Evolutionary conservation across 2,329 filamentous ascomycete genomes (phyloP).

Genomic region (Colletotrichum orbiculare): DNA sequence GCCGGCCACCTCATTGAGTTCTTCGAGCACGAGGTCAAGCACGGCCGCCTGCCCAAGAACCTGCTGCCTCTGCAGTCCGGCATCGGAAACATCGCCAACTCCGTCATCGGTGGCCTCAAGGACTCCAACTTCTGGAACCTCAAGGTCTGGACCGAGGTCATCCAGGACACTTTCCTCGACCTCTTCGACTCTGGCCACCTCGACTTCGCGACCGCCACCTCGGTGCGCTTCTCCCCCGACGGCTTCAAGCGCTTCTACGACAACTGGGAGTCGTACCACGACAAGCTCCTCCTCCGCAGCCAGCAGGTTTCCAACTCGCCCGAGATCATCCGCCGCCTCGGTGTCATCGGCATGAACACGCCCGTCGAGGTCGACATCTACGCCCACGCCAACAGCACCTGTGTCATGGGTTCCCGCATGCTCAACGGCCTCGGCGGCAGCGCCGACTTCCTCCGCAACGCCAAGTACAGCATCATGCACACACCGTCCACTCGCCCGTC

Average conservation of each 20-base stretch:
- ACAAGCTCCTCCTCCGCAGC: conserved; percentile 86
- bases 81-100: conserved; percentile 94
- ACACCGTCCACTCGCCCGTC: conserved; percentile 83
- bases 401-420: conserved; percentile 89
- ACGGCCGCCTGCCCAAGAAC: conserved; percentile 80
- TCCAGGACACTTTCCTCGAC: conserved; percentile 93
- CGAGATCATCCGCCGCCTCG: conserved; percentile 88
- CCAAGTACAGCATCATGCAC: conserved; percentile 94
- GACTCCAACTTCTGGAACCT: conserved; percentile 87
- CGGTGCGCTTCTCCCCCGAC: conserved; percentile 89
- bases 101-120: conserved; percentile 85
- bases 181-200: conserved; percentile 89
- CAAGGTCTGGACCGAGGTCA: conserved; percentile 92
- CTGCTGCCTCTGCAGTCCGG: conserved; percentile 87
- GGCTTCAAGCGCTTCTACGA: conserved; percentile 93
- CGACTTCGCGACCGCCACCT: conserved; percentile 90
- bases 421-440: conserved; percentile 86
- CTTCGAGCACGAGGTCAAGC: conserved; percentile 85
- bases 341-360: conserved; percentile 95
- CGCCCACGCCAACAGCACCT: conserved; percentile 91
- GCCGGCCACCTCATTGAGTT: conserved; percentile 83
- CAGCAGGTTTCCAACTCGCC: conserved; percentile 91
- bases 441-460: conserved; percentile 81
- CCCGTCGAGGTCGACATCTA: conserved; percentile 96
- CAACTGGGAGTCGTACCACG: conserved; percentile 81